Evolutionary conservation across 108 stramenopile genomes (phyloP).

Genomic region (Cyclotella kingstonii): DNA sequence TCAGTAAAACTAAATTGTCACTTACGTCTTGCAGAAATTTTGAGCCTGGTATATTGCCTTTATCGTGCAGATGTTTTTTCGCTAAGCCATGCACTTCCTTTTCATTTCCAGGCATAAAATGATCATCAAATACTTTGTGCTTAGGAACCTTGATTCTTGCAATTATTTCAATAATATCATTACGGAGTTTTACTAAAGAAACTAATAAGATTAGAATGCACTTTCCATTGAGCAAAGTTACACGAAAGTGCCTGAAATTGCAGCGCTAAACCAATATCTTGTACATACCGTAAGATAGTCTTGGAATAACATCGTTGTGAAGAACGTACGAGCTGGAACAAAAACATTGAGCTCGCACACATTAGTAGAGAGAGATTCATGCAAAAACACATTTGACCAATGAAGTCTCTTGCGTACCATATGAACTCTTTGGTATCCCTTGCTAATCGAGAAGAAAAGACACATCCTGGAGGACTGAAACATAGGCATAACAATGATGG

Average conservation of each 20-base stretch:
- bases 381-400: no score
- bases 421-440: slow-evolving; percentile 47
- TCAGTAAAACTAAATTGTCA: no score
- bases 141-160: slow-evolving; percentile 85
- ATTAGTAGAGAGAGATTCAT: not conserved
- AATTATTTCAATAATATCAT: slow-evolving; percentile 82
- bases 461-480: slow-evolving; percentile 88
- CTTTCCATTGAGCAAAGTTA: not conserved
- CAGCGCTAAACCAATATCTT: not conserved
- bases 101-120: slow-evolving; percentile 35
- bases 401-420: slow-evolving; percentile 4
- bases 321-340: slow-evolving; percentile 57
- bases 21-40: slow-evolving; percentile 13
- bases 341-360: not conserved
- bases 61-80: slow-evolving; percentile 4
- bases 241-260: not conserved
- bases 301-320: slow-evolving; percentile 83
- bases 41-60: slow-evolving; percentile 13
- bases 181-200: slow-evolving; percentile 63
- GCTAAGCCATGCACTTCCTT: slow-evolving; percentile 5
- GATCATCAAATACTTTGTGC: slow-evolving; percentile 55
- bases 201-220: not conserved
- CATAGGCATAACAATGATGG: slow-evolving; percentile 71
- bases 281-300: slow-evolving; percentile 56
- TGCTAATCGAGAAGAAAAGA: slow-evolving; percentile 72